Evolutionary conservation across 805 yeast species (phyloP), one percentile per base, ranked within the genome.

Genomic region (Myxozyma neotropica): DNA sequence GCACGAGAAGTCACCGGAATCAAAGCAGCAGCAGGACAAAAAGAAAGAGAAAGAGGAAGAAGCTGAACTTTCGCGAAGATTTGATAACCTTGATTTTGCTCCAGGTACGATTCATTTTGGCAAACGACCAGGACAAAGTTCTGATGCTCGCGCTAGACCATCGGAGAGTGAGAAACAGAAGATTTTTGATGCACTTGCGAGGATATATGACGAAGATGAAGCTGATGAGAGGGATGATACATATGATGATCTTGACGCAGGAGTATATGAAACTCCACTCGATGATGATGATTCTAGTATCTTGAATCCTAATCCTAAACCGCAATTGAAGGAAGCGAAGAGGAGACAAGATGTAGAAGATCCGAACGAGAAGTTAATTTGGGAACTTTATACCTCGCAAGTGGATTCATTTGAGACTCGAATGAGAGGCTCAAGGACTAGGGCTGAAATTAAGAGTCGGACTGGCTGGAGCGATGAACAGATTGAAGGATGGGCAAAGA

Each of bases 401-500:
- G 81, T 81, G 1, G 72, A 71, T 1, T 72, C 80, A 33, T 80
- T 87, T 55, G 80, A 74, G 7, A 78, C 82, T 59, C 60, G 74
- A 0, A 70, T 76, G 10, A 76, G 97, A 61, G 82, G 83, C 39
- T 63, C 85, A 0, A 73, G 76, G 44, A 73, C 70, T 8, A 46
- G 66, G 24, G 40, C 33, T 15, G 62, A 61, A 33, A 26, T 57
- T 36, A 61, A 54, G 42, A 17, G 15, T n/a, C 23, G 27, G 51
- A 61, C 64, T 0, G 77, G 77, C 0, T 90, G 96, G 96, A 78
- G 91, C 0, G 92, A 91, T 72, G 96, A 90, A 69, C 96, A 89
- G 71, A 83, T 93, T 49, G 97, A 92, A 77, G 96, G 96, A 0
- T 93, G 97, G 97, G 86, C 87, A 1, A 75, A 87, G 57, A 87